phyloP scores from a whole-genome alignment of 2,329 filamentous ascomycete genomes.

The Onygena corvina region DNA sequence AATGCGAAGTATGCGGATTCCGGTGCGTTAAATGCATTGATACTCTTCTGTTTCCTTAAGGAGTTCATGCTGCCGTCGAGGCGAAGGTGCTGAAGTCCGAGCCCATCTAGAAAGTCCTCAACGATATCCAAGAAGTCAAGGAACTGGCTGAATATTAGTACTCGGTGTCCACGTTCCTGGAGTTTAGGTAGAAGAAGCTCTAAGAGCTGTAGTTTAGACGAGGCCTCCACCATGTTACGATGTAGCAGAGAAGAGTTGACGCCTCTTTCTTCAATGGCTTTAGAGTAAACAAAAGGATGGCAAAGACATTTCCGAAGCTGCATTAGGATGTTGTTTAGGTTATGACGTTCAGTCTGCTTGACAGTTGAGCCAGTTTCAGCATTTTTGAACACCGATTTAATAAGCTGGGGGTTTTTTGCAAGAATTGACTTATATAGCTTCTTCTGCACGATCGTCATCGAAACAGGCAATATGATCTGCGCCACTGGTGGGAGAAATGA shows the following conservation, averaged over 20 bases:
- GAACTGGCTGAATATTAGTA: constrained; percentile 94
- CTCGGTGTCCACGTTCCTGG: constrained; percentile 70
- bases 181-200: constrained; percentile 80
- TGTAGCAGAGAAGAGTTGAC: constrained; percentile 51
- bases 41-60: constrained; percentile 82
- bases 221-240: constrained; percentile 79
- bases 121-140: constrained; percentile 73
- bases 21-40: constrained; percentile 84
- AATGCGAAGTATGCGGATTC: constrained; percentile 78
- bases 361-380: constrained; percentile 37
- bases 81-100: constrained; percentile 62
- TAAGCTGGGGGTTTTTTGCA: constrained; percentile 76
- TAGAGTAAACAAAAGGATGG: constrained; percentile 90
- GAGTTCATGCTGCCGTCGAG: constrained; percentile 75
- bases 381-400: constrained; percentile 67
- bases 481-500: constrained; percentile 87
- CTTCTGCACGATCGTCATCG: constrained; percentile 87
- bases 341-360: constrained; percentile 60
- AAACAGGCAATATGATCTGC: constrained; percentile 91
- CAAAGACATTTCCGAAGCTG: constrained; percentile 90
- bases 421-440: constrained; percentile 90
- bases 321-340: constrained; percentile 86
- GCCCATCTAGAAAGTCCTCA: constrained; percentile 75
- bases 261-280: constrained; percentile 72
- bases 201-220: constrained; percentile 73